Base-by-base conservation (phyloP, 164 flowering plant species). In the Sedum album region DNA sequence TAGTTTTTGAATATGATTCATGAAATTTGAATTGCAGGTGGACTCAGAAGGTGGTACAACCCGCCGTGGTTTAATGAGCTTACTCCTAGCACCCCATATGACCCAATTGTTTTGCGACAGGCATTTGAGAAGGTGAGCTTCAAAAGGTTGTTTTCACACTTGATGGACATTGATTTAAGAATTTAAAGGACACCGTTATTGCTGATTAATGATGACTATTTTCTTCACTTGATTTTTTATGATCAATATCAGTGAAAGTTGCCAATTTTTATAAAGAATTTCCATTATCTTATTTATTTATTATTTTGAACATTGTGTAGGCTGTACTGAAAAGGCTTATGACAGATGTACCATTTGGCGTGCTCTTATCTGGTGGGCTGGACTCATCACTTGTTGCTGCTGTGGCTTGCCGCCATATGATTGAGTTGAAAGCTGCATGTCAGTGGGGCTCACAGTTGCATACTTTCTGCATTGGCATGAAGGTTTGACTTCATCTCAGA, bases 291-390 rank as follows among this genome's bases (percentile, higher is more conserved):
- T 18, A 2, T 2, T 25, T 25, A n/a, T n/a, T n/a, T n/a, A 7
- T 55, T 25, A n/a, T 23, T 55, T 55, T 11, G 17, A 55, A 10
- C 31, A 11, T 10, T 55, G 60, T 55, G 14, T 82, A 91, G 98
- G 97, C 98, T 79, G 98, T 93, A 38, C 18, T 78, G 33, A 93
- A 93, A 82, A 83, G 98, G 75, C 89, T 93, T 41, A 93, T 93
- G 98, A 83, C 98, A 6, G 98, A 93, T 86, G 98, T 93, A 11
- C 98, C 98, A 68, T 93, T 93, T 78, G 98, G 98, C 71, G 98
- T 93, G 7, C 98, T 93, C 71, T 72, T 93, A 66, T 93, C 97
- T 69, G 98, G 98, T 74, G 98, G 98, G 61, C 82, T 93, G 67
- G 98, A 93, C 75, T 93, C 98, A 57, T 93, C 97, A 41, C 95